Percentiles rank a stretch among this genome's conserved stretches.
phyloP scores from a whole-genome alignment of 192 early-diverging fungal genomes.

The Coemansia sp. region DNA sequence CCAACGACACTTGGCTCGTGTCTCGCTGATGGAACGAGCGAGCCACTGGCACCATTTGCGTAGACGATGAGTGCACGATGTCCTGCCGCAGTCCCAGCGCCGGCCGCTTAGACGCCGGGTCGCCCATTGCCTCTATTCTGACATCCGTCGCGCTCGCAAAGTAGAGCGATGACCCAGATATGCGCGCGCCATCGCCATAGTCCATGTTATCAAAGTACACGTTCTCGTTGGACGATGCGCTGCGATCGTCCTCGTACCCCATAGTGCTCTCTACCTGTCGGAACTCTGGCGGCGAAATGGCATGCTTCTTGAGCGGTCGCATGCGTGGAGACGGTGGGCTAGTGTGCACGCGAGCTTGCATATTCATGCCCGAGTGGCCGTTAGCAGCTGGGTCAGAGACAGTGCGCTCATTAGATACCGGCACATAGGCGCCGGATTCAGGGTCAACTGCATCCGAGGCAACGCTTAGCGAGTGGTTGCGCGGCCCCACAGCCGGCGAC shows the following conservation, averaged over 20 bases:
- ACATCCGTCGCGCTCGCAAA: conserved; percentile 39
- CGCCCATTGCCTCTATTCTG: conserved; percentile 29
- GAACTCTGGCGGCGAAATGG: conserved; percentile 4
- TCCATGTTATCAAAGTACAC: conserved; percentile 22
- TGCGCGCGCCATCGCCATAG: conserved; percentile 14
- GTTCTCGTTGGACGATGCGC: conserved; percentile 23
- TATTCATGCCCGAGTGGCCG: conserved; percentile 4
- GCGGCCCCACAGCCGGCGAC: conserved; percentile 30
- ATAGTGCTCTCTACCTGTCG: not conserved
- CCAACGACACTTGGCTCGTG: conserved; percentile 12
- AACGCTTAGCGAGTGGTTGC: conserved; percentile 42
- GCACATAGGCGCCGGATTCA: conserved; percentile 7
- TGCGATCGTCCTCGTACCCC: conserved; percentile 29
- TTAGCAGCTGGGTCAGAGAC: conserved; percentile 29
- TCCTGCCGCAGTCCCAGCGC: conserved; percentile 44
- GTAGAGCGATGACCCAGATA: conserved; percentile 17
- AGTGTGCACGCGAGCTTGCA: conserved; percentile 28
- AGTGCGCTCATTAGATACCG: conserved; percentile 26
- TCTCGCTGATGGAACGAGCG: conserved; percentile 17
- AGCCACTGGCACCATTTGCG: conserved; percentile 7
- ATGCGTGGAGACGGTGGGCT: conserved; percentile 47
- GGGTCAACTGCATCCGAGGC: conserved; percentile 22
- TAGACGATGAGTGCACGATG: not conserved
- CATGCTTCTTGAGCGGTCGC: conserved; percentile 15
- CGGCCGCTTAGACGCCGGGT: conserved; percentile 30